These are phyloP conservation scores for Nannizzia gypsea DNA, from an alignment of 2,329 filamentous ascomycete genomes.

Conservation along the genomic window DNA sequence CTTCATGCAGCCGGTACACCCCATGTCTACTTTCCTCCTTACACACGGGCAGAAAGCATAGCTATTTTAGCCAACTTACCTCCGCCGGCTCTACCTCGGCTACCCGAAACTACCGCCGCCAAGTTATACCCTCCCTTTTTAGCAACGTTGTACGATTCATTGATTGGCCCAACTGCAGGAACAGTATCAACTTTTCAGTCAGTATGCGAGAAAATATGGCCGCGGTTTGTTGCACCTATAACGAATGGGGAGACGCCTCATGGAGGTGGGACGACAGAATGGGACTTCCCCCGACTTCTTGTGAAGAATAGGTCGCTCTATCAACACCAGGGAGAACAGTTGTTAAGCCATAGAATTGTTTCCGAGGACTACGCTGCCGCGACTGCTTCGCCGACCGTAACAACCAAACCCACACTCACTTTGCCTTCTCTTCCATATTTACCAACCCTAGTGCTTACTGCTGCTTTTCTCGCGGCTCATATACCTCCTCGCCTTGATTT, in stretches of 20 bases:
- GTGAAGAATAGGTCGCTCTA: slow-evolving; percentile 39
- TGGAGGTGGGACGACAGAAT: slow-evolving; percentile 44
- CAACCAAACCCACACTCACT: slow-evolving; percentile 18
- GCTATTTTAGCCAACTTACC: slow-evolving; percentile 56
- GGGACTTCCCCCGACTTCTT: slow-evolving; percentile 75
- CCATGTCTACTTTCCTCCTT: slow-evolving; percentile 72
- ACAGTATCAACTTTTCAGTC: slow-evolving; percentile 62
- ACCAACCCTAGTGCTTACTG: slow-evolving; percentile 36
- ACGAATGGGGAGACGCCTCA: slow-evolving; percentile 48
- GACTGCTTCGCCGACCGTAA: slow-evolving; percentile 7
- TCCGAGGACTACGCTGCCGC: slow-evolving; percentile 20
- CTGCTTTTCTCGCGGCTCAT: slow-evolving; percentile 38
- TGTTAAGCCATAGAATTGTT: slow-evolving; percentile 32
- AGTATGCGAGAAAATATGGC: slow-evolving; percentile 68
- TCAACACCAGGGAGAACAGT: slow-evolving; percentile 34
- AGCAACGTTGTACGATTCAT: slow-evolving; percentile 72
- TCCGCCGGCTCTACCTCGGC: slow-evolving; percentile 27
- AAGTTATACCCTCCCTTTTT: slow-evolving; percentile 56
- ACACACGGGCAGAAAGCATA: slow-evolving; percentile 68
- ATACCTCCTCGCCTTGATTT: slow-evolving; percentile 38
- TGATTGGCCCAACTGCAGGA: slow-evolving; percentile 67
- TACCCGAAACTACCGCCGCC: slow-evolving; percentile 19
- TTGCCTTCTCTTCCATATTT: slow-evolving; percentile 35
- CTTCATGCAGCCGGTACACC: slow-evolving; percentile 60
- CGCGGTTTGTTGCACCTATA: slow-evolving; percentile 68